phyloP scores from a whole-genome alignment of 2,329 filamentous ascomycete genomes.

The Penicillium sp. region DNA sequence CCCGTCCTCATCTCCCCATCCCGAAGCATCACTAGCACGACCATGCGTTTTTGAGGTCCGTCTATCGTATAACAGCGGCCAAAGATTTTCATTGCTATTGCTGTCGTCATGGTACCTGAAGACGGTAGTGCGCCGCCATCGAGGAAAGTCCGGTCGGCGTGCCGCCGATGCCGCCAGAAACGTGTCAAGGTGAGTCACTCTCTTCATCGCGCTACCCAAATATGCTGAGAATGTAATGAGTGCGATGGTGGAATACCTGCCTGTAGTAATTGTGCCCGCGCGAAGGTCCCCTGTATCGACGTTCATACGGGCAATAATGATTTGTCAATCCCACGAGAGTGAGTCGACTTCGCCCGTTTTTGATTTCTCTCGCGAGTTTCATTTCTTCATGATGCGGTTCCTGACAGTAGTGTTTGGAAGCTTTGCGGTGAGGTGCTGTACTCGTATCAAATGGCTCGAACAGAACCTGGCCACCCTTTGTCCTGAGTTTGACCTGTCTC shows the following conservation, averaged over 20 bases:
- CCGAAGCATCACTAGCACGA: neutral
- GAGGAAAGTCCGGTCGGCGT: conserved; percentile 49
- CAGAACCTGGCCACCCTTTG: conserved; percentile 35
- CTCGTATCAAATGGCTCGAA: conserved; percentile 46
- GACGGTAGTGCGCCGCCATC: conserved; percentile 18
- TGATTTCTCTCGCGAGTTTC: neutral
- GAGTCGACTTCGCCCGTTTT: conserved; percentile 15
- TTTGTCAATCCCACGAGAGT: conserved; percentile 45
- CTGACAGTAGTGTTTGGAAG: conserved; percentile 1
- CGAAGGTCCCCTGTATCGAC: conserved; percentile 45
- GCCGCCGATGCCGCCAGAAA: conserved; percentile 45
- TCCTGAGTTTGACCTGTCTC: conserved; percentile 39
- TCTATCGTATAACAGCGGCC: neutral
- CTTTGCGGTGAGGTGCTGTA: conserved; percentile 34
- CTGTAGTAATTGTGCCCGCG: conserved; percentile 47
- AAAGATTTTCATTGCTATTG: neutral
- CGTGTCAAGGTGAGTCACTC: conserved; percentile 43
- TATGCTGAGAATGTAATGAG: conserved; percentile 23
- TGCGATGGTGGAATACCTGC: conserved; percentile 49
- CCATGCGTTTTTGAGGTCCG: neutral
- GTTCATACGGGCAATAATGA: conserved; percentile 47
- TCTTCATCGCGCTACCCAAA: neutral
- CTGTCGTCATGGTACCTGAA: conserved; percentile 10
- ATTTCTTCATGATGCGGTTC: neutral
- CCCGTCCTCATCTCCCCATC: neutral